These are phyloP conservation scores for Sclerotinia glacialis DNA, from an alignment of 2,329 filamentous ascomycete genomes.

Conservation along the genomic window DNA sequence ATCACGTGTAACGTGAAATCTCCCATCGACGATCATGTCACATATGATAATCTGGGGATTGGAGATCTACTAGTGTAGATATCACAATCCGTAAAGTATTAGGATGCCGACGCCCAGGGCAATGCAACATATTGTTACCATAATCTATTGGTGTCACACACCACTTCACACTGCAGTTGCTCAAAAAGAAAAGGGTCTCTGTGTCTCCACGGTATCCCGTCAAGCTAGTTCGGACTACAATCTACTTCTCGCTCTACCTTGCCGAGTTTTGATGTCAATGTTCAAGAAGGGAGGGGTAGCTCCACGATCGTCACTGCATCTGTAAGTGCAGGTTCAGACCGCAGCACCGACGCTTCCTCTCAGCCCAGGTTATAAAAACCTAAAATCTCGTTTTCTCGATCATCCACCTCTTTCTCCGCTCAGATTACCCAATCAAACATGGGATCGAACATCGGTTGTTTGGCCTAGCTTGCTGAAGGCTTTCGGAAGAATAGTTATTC, in stretches of 20 bases:
- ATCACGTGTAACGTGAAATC: background rate
- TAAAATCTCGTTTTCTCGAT: background rate
- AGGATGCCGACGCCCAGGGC: background rate
- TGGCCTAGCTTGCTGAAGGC: too few species aligned
- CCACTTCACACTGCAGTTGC: background rate
- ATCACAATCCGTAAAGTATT: background rate
- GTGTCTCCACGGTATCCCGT: background rate
- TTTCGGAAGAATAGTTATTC: background rate
- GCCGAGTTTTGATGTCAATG: background rate
- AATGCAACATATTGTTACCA: background rate
- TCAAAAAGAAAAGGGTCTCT: background rate
- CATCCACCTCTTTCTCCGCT: too few species aligned
- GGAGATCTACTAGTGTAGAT: background rate
- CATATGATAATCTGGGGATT: constrained; percentile 4
- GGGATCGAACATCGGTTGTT: too few species aligned
- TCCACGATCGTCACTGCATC: background rate
- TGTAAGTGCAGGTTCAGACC: background rate
- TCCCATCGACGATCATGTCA: constrained; percentile 15
- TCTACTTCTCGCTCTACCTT: background rate
- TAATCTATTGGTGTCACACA: constrained; percentile 1
- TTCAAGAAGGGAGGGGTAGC: background rate
- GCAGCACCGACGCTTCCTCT: background rate
- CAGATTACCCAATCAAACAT: too few species aligned
- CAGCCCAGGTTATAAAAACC: too few species aligned
- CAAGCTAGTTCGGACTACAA: background rate